Base-by-base conservation (phyloP, 305 asterid genomes). In the Fraxinus nigra region DNA sequence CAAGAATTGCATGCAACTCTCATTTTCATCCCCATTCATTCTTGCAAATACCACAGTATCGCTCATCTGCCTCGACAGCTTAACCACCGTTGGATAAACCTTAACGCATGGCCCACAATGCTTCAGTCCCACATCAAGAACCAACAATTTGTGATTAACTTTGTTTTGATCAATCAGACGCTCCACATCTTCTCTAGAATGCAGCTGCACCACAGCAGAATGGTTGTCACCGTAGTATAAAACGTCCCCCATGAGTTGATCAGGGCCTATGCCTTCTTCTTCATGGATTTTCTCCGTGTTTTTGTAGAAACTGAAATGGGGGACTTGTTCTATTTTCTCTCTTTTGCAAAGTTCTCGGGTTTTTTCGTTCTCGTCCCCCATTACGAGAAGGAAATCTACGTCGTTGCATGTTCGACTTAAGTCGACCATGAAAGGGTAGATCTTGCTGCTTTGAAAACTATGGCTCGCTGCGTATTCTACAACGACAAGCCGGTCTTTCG, bases 71-170 rank as follows among this genome's bases (percentile, higher is more conserved):
- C 85, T 80, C 69, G 99, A 95, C 80, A 95, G 87, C 88, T 94
- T 95, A 0, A 95, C 38, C 85, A 95, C 99, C 78, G 97, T 91
- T 20, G 98, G 99, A 74, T 95, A 95, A 0, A 95, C 98, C 89
- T 95, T 95, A 0, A 95, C 99, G 78, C 99, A 95, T 0, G 99
- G 99, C 77, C 99, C 99, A 43, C 99, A 95, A 86, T 95, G 95
- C 85, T 95, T 95, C 83, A 95, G 86, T n/a, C 99, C 99, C 13
- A 95, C 99, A 34, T 95, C 99, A 7, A 95, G 83, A 14, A 95
- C 99, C 33, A 95, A 56, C 79, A 95, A 30, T 75, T 92, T 94
- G 5, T 81, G 67, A 43, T 90, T 96, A 0, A 20, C 32, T 33
- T 89, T 92, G 82, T 95, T 95, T 0, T 88, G 92, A 1, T 26